phyloP scores from a whole-genome alignment of 768 basidiomycete genomes.

The Clitopilus passeckerianus region DNA sequence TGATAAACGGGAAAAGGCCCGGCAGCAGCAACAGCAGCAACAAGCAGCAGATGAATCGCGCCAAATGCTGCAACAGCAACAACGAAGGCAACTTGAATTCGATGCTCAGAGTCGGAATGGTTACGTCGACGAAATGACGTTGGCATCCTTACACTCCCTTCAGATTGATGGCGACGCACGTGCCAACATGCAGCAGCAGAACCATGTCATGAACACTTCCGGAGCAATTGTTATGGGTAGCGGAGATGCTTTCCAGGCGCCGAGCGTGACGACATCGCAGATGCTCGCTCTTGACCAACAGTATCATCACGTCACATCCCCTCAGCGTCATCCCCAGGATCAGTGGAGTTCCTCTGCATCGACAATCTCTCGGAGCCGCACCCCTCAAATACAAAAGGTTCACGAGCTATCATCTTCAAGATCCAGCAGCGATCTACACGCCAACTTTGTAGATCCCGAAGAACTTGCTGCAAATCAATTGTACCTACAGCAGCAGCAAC shows the following conservation, averaged over 20 bases:
- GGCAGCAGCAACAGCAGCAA: slow-evolving; percentile 7
- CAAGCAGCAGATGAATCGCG: not conserved
- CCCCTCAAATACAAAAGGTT: not conserved
- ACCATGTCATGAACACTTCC: not conserved
- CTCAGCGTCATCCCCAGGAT: not conserved
- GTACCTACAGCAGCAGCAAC: not conserved
- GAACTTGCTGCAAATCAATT: not conserved
- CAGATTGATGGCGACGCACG: not conserved
- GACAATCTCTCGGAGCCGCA: not conserved
- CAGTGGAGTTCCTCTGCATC: not conserved
- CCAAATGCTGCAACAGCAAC: not conserved
- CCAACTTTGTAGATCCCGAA: not conserved
- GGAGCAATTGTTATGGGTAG: not conserved
- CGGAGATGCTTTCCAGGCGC: not conserved
- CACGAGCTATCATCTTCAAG: not conserved
- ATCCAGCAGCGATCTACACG: not conserved
- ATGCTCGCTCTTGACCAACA: not conserved
- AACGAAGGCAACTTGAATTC: not conserved
- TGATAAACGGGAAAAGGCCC: slow-evolving; percentile 7
- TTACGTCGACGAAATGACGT: not conserved
- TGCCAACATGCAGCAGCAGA: not conserved
- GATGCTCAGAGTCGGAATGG: not conserved
- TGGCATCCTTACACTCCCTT: not conserved
- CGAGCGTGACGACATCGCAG: not conserved
- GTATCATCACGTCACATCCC: not conserved